Conservation (phyloP, 306 rosid species). For the Lagenaria siceraria region DNA sequence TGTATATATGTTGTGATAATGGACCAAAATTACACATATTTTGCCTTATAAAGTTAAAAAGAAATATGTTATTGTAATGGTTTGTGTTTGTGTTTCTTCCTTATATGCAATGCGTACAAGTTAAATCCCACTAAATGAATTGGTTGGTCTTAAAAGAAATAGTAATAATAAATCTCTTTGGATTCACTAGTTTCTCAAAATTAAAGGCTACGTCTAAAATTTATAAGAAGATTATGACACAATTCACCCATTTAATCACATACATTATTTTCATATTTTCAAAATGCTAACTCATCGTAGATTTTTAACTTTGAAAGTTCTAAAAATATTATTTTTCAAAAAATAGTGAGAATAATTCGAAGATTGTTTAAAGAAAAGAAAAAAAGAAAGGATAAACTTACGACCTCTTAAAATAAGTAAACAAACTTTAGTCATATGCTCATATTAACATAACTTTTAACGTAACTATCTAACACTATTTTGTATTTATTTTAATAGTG, state of each 20-base stretch:
- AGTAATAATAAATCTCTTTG: not conserved
- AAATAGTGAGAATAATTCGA: too few relatives aligned
- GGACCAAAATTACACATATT: not conserved
- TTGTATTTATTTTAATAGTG: too few relatives aligned
- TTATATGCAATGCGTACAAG: slow-evolving; percentile 4
- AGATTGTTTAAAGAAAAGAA: too few relatives aligned
- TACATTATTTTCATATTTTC: too few relatives aligned
- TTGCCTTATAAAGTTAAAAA: not conserved
- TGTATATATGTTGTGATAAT: not conserved
- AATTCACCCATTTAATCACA: not conserved
- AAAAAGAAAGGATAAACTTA: too few relatives aligned
- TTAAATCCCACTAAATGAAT: not conserved
- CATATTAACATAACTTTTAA: too few relatives aligned
- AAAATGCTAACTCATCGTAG: too few relatives aligned
- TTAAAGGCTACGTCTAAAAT: not conserved
- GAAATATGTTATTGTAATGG: not conserved
- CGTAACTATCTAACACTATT: too few relatives aligned
- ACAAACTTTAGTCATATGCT: too few relatives aligned
- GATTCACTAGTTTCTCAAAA: not conserved
- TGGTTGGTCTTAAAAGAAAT: not conserved
- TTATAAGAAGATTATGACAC: not conserved
- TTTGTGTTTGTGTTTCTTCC: not conserved
- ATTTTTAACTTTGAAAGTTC: too few relatives aligned
- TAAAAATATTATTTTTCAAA: too few relatives aligned
- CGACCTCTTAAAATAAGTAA: too few relatives aligned